Evolutionary conservation across 2,329 filamentous ascomycete genomes (phyloP).

Genomic region (Plectosphaerella sp.): DNA sequence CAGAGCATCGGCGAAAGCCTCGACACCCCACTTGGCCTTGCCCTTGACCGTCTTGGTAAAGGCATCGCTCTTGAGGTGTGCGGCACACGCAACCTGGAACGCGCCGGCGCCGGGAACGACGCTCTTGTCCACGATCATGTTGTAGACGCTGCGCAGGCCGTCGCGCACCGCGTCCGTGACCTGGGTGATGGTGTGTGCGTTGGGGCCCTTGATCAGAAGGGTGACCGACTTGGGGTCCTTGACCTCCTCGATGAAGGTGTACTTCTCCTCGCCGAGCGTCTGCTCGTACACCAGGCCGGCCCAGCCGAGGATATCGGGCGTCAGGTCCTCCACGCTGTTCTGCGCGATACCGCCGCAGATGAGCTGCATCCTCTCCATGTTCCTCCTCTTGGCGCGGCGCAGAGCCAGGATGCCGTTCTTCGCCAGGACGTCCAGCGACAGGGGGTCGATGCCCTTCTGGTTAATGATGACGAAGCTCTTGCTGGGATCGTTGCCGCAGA

Average conservation of each 20-base stretch:
- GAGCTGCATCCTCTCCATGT: constrained; percentile 97
- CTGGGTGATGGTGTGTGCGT: constrained; percentile 92
- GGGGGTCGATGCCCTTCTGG: constrained; percentile 97
- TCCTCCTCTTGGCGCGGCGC: constrained; percentile 90
- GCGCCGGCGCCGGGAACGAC: constrained; percentile 93
- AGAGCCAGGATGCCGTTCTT: constrained; percentile 98
- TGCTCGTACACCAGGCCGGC: constrained; percentile 96
- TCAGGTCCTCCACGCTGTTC: constrained; percentile 93
- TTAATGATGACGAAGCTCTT: constrained; percentile 98
- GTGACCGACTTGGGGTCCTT: constrained; percentile 99
- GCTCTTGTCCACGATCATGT: constrained; percentile 97
- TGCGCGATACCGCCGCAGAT: constrained; percentile 87
- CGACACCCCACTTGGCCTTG: constrained; percentile 94
- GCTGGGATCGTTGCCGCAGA: constrained; percentile 87
- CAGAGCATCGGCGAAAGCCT: constrained; percentile 90
- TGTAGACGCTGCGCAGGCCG: constrained; percentile 93
- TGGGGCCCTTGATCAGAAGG: constrained; percentile 95
- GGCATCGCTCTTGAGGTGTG: constrained; percentile 79
- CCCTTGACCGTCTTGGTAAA: constrained; percentile 93
- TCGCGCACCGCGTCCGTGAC: constrained; percentile 96
- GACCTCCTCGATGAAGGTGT: constrained; percentile 96
- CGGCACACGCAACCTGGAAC: constrained; percentile 91
- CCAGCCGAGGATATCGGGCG: constrained; percentile 87
- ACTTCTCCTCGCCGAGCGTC: constrained; percentile 97
- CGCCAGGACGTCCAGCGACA: constrained; percentile 90